Percentiles rank a stretch among this genome's conserved stretches.
Evolutionary conservation across 768 basidiomycete genomes (phyloP).

Genomic region (Trametopsis cervina): DNA sequence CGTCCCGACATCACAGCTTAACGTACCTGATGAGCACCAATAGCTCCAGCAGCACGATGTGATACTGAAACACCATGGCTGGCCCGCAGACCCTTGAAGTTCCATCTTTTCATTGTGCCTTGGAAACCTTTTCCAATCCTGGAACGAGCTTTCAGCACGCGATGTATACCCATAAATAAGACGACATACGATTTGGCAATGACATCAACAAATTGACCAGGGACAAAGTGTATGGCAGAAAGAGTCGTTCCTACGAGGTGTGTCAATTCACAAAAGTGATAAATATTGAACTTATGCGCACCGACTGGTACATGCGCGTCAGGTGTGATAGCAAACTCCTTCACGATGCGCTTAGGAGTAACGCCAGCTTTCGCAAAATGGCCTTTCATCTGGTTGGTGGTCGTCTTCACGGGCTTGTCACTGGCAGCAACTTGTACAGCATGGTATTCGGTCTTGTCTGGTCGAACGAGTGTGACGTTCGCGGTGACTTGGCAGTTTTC

Average conservation of each 20-base stretch:
- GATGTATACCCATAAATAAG: background rate
- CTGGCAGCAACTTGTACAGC: constrained; percentile 92
- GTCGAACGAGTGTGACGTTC: constrained; percentile 58
- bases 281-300: constrained; percentile 30
- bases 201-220: constrained; percentile 93
- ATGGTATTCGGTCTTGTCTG: constrained; percentile 70
- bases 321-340: constrained; percentile 81
- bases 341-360: constrained; percentile 74
- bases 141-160: background rate
- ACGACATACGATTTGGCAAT: constrained; percentile 77
- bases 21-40: constrained; percentile 88
- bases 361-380: constrained; percentile 85
- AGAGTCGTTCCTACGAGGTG: constrained; percentile 65
- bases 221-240: constrained; percentile 92
- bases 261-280: background rate
- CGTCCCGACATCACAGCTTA: too few species aligned
- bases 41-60: constrained; percentile 89
- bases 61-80: constrained; percentile 96
- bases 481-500: constrained; percentile 89
- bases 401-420: constrained; percentile 63
- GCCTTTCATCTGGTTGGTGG: constrained; percentile 75
- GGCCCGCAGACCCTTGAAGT: constrained; percentile 84
- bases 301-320: constrained; percentile 91
- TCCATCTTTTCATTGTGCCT: constrained; percentile 95
- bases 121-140: constrained; percentile 98